phyloP scores from a whole-genome alignment of 352 stramenopile genomes.

The Thraustotheca clavata region DNA sequence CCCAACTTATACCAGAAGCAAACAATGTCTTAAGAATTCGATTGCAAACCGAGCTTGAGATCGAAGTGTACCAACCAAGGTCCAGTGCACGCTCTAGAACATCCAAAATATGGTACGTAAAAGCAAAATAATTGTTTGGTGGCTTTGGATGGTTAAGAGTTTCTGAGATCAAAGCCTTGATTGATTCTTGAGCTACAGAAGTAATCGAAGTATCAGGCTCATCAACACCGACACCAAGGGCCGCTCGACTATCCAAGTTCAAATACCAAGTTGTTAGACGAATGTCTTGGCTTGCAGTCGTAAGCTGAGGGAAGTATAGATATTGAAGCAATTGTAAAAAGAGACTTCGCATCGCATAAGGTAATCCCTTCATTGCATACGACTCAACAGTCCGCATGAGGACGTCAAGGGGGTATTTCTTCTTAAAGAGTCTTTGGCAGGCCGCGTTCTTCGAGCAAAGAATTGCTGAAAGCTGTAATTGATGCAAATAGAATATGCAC shows the following conservation, averaged over 20 bases:
- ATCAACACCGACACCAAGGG: background rate
- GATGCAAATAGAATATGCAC: constrained; percentile 13
- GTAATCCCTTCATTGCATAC: background rate
- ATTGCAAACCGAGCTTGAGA: background rate
- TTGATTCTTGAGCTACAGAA: background rate
- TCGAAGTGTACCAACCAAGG: constrained; percentile 10
- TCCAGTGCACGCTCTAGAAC: constrained; percentile 6
- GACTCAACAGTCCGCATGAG: constrained; percentile 2
- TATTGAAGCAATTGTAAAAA: constrained; percentile 9
- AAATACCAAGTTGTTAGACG: constrained; percentile 3
- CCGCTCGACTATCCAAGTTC: background rate
- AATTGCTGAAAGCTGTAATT: background rate
- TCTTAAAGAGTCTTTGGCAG: background rate
- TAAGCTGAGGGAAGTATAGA: background rate
- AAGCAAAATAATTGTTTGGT: constrained; percentile 11
- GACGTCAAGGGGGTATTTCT: background rate
- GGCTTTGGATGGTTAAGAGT: background rate
- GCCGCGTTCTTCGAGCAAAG: constrained; percentile 1
- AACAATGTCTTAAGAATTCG: background rate
- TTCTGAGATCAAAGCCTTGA: background rate
- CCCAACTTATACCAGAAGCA: constrained; percentile 12
- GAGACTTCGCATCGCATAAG: background rate
- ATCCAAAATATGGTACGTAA: constrained; percentile 7
- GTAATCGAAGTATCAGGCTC: background rate
- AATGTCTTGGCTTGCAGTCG: background rate